Conservation (phyloP, 139 green algal genomes). For the Chlamydomonas sp. region DNA sequence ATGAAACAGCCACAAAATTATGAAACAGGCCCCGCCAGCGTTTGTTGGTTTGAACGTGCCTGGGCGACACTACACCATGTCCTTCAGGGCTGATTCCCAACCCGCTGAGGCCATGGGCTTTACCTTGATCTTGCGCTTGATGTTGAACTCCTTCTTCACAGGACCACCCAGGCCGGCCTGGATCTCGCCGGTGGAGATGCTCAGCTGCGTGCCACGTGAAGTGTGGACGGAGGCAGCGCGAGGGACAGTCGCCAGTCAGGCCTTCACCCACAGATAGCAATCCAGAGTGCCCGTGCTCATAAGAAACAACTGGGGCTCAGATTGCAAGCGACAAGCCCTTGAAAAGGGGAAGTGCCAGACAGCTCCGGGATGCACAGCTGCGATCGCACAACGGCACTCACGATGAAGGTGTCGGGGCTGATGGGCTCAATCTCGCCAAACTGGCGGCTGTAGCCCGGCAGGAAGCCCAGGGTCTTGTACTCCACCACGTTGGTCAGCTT, state of each 20-base stretch:
- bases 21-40: too few species aligned
- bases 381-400: constrained; percentile 8
- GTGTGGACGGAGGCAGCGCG: too few species aligned
- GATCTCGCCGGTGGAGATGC: constrained; percentile 44
- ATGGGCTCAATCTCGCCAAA: constrained; percentile 38
- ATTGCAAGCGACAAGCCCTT: too few species aligned
- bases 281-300: too few species aligned
- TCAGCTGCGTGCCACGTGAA: constrained; percentile 33
- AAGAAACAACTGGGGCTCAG: too few species aligned
- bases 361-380: background rate
- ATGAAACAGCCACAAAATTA: too few species aligned
- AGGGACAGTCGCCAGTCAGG: too few species aligned
- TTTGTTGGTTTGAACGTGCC: too few species aligned
- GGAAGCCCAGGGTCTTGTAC: constrained; percentile 58
- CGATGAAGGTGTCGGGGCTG: constrained; percentile 45
- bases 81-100: background rate
- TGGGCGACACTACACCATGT: background rate
- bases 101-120: background rate
- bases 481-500: constrained; percentile 41
- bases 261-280: background rate
- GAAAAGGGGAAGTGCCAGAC: background rate
- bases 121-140: constrained; percentile 50
- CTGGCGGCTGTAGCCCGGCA: constrained; percentile 46
- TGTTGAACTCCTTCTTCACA: constrained; percentile 46
- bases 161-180: constrained; percentile 25